Evolutionary conservation across 306 rosid genomes (phyloP).

Genomic region (Cercis canadensis): DNA sequence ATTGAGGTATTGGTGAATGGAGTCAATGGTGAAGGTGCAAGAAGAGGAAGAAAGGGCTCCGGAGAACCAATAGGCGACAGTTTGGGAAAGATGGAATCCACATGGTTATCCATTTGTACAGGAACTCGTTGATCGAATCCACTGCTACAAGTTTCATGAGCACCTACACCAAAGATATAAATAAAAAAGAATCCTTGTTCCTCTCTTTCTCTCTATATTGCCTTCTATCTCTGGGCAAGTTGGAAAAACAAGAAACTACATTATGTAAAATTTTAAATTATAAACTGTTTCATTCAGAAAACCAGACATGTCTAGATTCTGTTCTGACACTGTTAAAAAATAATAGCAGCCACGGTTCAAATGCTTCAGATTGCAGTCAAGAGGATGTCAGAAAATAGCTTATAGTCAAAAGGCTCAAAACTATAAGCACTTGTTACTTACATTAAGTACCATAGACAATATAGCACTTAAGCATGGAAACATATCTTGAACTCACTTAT

Average conservation of each 20-base stretch:
- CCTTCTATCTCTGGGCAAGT: conserved; percentile 9
- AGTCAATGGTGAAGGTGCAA: conserved; percentile 90
- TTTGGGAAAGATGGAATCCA: conserved; percentile 59
- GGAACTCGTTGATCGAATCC: conserved; percentile 41
- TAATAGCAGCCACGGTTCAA: conserved; percentile 17
- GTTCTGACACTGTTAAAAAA: background rate
- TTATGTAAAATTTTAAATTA: background rate
- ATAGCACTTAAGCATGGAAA: conserved; percentile 20
- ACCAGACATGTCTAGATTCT: conserved; percentile 6
- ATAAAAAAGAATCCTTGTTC: conserved; percentile 24
- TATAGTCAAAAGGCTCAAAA: background rate
- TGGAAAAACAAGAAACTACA: conserved; percentile 15
- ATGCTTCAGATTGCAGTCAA: background rate
- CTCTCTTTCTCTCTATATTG: background rate
- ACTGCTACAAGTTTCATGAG: conserved; percentile 48
- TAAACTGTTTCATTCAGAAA: background rate
- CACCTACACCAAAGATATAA: conserved; percentile 54
- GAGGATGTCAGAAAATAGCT: conserved; percentile 18
- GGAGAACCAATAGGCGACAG: conserved; percentile 75
- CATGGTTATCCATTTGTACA: conserved; percentile 40
- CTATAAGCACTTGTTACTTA: background rate
- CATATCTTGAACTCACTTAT: background rate
- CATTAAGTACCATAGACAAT: too few species aligned
- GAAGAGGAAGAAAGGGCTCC: conserved; percentile 85
- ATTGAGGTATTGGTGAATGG: conserved; percentile 77